phyloP scores from a whole-genome alignment of 108 stramenopile species.

The Skeletonema menzelii region DNA sequence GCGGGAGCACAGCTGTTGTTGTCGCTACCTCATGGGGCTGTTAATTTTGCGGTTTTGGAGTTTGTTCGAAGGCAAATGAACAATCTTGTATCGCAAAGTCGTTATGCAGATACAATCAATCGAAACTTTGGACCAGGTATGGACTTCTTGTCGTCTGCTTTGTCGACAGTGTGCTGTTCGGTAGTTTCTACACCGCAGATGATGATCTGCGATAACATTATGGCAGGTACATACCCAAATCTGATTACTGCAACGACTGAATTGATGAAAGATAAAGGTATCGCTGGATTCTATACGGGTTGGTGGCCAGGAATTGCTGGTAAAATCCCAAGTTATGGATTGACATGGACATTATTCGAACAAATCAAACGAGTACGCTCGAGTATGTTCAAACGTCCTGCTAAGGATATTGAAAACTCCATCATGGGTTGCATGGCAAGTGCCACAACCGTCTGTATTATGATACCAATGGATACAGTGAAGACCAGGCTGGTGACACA shows the following conservation, averaged over 20 bases:
- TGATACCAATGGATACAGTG: slow-evolving; percentile 98
- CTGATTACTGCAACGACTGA: slow-evolving; percentile 62
- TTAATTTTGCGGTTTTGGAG: slow-evolving; percentile 96
- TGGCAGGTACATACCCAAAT: slow-evolving; percentile 94
- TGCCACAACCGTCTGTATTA: slow-evolving; percentile 91
- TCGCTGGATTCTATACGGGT: slow-evolving; percentile 92
- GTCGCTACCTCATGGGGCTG: slow-evolving; percentile 93
- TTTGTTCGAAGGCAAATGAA: slow-evolving; percentile 72
- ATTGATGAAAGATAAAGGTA: slow-evolving; percentile 63
- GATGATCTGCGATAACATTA: slow-evolving; percentile 96
- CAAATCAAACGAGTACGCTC: slow-evolving; percentile 79
- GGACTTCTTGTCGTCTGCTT: slow-evolving; percentile 91
- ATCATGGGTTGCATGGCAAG: slow-evolving; percentile 93
- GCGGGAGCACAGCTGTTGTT: slow-evolving; percentile 95
- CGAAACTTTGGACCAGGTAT: slow-evolving; percentile 75
- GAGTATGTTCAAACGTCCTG: slow-evolving; percentile 54
- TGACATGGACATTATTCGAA: slow-evolving; percentile 97
- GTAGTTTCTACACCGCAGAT: slow-evolving; percentile 93
- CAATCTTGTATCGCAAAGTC: slow-evolving; percentile 40
- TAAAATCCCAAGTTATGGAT: slow-evolving; percentile 92
- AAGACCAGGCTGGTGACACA: slow-evolving; percentile 95
- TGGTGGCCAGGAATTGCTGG: slow-evolving; percentile 97
- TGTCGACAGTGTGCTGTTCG: slow-evolving; percentile 91
- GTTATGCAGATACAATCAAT: slow-evolving; percentile 43
- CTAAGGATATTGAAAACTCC: slow-evolving; percentile 89